Evolutionary conservation across 2,329 filamentous ascomycete genomes (phyloP).

Genomic region (Penicillium sp.): DNA sequence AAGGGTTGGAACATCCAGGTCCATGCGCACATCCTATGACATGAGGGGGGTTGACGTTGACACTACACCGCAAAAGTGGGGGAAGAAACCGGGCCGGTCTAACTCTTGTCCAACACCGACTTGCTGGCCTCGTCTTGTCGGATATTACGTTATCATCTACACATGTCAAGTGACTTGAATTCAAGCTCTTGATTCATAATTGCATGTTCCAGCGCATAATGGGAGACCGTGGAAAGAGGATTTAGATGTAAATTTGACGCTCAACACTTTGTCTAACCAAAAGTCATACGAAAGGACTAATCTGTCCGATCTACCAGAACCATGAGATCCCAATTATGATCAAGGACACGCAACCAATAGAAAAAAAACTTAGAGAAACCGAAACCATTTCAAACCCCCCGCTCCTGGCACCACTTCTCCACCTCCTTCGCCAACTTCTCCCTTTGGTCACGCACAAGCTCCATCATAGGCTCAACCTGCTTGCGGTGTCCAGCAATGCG

Average conservation of each 20-base stretch:
- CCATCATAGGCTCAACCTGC: constrained; percentile 40
- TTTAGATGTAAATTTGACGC: not conserved
- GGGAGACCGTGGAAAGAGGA: no score
- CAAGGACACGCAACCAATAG: not conserved
- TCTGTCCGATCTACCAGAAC: not conserved
- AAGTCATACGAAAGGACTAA: not conserved
- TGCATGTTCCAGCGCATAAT: no score
- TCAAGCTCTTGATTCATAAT: no score
- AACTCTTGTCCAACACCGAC: not conserved
- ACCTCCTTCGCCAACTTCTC: constrained; percentile 43
- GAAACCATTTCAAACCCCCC: constrained; percentile 34
- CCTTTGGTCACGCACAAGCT: constrained; percentile 34
- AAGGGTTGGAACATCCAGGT: not conserved
- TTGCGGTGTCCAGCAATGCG: constrained; percentile 34
- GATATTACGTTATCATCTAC: not conserved
- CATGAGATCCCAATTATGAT: not conserved
- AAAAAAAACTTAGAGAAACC: not conserved
- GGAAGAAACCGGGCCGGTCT: not conserved
- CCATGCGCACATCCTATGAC: not conserved
- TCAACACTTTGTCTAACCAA: not conserved
- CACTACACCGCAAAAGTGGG: not conserved
- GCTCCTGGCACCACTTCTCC: constrained; percentile 47
- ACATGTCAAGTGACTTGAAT: not conserved
- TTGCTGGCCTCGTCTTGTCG: not conserved
- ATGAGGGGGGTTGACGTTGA: not conserved